A percentile compares a stretch with the other conserved stretches of the same genome.
phyloP scores from a whole-genome alignment of 805 yeast genomes.

The Ogataea paradorogensis region DNA sequence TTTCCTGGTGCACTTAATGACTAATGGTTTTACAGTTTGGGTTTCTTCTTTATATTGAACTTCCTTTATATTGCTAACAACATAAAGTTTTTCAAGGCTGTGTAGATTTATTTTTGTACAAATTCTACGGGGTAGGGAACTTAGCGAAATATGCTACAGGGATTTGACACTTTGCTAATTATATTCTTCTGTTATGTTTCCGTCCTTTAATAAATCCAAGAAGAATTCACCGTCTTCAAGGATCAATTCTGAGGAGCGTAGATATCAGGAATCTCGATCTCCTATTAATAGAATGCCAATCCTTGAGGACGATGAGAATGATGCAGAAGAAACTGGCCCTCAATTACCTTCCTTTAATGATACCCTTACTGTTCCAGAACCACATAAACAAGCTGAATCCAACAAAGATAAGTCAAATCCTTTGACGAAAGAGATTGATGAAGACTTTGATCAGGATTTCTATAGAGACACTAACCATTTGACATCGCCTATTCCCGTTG shows the following conservation, averaged over 20 bases:
- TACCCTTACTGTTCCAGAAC: background rate
- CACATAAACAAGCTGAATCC: background rate
- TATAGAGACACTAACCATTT: conserved; percentile 20
- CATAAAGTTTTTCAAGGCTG: conserved; percentile 4
- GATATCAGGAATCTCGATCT: conserved; percentile 11
- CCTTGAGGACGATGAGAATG: conserved; percentile 33
- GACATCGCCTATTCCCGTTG: conserved; percentile 5
- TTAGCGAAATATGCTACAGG: background rate
- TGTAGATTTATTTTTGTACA: background rate
- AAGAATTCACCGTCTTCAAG: background rate
- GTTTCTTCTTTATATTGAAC: conserved; percentile 15
- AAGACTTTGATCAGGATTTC: conserved; percentile 33
- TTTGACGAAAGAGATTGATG: conserved; percentile 26
- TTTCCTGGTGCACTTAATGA: conserved; percentile 22
- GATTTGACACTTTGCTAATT: background rate
- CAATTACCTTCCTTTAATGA: conserved; percentile 25
- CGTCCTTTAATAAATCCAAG: conserved; percentile 2
- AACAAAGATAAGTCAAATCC: background rate
- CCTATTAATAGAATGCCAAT: conserved; percentile 27
- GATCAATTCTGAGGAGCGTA: conserved; percentile 1
- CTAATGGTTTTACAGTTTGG: conserved; percentile 18
- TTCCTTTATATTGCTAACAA: conserved; percentile 22
- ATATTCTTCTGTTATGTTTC: conserved; percentile 2
- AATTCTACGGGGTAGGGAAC: background rate
- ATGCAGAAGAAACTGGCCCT: conserved; percentile 24